Base-by-base conservation (phyloP, 495 filamentous ascomycete species). In the Trichoderma orchidacearum region DNA sequence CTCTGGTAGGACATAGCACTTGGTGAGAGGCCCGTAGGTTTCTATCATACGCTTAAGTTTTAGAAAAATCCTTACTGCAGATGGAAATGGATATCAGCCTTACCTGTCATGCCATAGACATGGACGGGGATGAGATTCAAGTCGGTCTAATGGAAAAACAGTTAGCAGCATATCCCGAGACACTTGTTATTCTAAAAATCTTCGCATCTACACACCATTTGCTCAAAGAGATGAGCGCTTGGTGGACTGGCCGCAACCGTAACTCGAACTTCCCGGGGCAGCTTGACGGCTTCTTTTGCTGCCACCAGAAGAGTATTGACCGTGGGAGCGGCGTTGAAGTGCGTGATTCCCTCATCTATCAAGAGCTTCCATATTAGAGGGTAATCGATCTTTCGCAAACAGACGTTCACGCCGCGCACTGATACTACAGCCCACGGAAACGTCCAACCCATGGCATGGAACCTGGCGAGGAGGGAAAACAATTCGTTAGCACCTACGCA, bases 11-110 rank as follows among this genome's bases (percentile, higher is more conserved):
- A 84, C 74, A 63, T 98, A 98, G 3, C 90, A 87, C 63, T 93
- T 94, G 13, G 92, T 97, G 56, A 96, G 94, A 9, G 93, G 93
- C 0, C 93, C 93, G 62, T 97, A 97, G 0, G 91, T 95, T 70
- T 96, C 91, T 54, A 17, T 27, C 13, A 54, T 54, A n/a, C n/a
- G n/a, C n/a, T 30, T 18, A 54, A 15, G 30, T 18, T 2, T 9
- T 30, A 3, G 15, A 3, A 30, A 17, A 13, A 21, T 5, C 27
- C 18, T 23, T 5, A 51, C 1, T 25, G 21, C 4, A 11, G 28
- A 30, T 3, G 3, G 21, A 53, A 53, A 53, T 2, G 4, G 13
- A 30, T 18, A 15, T 23, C 7, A 53, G 3, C 5, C 53, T 54
- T 54, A 54, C 53, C 53, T 1, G 92, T 95, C 69, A 97, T 69